Base-by-base conservation (phyloP, 768 basidiomycete species). In the Grammothele lineata region DNA sequence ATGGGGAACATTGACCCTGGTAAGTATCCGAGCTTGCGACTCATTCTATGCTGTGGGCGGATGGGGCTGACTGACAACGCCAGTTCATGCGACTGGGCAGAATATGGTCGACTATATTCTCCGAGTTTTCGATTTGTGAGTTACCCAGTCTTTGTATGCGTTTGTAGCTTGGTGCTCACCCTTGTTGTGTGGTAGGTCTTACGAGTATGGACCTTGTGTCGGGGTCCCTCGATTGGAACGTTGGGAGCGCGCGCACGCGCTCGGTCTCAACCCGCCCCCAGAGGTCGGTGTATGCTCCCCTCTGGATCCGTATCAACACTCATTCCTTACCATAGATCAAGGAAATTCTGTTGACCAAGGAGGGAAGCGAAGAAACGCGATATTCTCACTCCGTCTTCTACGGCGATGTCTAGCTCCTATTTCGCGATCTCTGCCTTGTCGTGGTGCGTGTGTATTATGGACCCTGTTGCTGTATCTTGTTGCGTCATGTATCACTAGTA, bases 191-290 rank as follows among this genome's bases (percentile, higher is more conserved):
- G 12, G 21, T 39, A 89, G 87, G 61, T 78, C 82, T 2, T 85
- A 84, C 47, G 80, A 88, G 54, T 93, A 82, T 59, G 91, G 90
- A 0, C 90, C 89, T 3, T 89, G 84, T 54, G 68, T 84, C 18
- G 87, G 89, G 0, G 75, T 90, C 44, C 77, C 81, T n/a, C 80
- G 93, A 23, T 66, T 95, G 12, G 81, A 93, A 51, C 74, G 94
- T 32, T 97, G 92, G 91, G 79, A 93, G 59, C 75, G 93, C 40
- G 94, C 94, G 0, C 63, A 82, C 22, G 73, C 75, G 9, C 71
- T 94, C 37, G 91, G 91, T 2, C 69, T 96, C 17, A 73, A 83
- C 38, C 94, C 93, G 12, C 92, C 92, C 3, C 52, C 60, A 14
- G 88, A 92, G 73, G 92, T 87, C 56, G 47, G 78, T 62, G 17